phyloP scores from a whole-genome alignment of 768 basidiomycete species.

The Xerocomellus intermedius region DNA sequence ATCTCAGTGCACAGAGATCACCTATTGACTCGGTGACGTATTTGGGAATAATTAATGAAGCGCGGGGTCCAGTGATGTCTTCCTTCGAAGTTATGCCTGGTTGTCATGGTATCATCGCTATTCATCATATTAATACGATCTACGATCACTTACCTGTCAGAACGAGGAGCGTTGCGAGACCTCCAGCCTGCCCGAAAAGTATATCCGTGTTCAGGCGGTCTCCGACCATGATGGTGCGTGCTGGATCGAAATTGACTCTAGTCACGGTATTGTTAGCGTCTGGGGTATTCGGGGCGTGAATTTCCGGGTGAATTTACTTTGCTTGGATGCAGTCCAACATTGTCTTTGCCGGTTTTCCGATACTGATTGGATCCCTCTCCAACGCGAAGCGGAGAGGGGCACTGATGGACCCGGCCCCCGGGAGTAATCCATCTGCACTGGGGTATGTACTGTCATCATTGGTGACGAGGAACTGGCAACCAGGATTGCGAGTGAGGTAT shows the following conservation, averaged over 20 bases:
- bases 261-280: slow-evolving; percentile 8
- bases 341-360: slow-evolving; percentile 87
- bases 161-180: slow-evolving; percentile 85
- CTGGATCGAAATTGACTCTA: slow-evolving; percentile 85
- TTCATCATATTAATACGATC: background rate
- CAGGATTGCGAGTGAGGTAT: slow-evolving; percentile 79
- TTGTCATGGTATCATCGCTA: background rate
- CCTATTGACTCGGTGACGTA: slow-evolving; percentile 81
- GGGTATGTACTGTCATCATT: slow-evolving; percentile 95
- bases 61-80: slow-evolving; percentile 68
- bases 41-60: slow-evolving; percentile 74
- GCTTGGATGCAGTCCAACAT: slow-evolving; percentile 94
- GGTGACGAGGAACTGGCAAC: slow-evolving; percentile 83
- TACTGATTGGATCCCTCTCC: slow-evolving; percentile 67
- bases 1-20: slow-evolving; percentile 56
- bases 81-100: slow-evolving; percentile 75
- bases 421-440: slow-evolving; percentile 64
- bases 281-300: background rate
- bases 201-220: slow-evolving; percentile 97
- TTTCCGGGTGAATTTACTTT: slow-evolving; percentile 42
- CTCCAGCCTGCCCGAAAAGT: slow-evolving; percentile 84
- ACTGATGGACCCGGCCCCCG: slow-evolving; percentile 82
- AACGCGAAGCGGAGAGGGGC: slow-evolving; percentile 77
- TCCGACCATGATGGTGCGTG: slow-evolving; percentile 90
- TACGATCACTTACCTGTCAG: slow-evolving; percentile 64